phyloP scores from a whole-genome alignment of 1,139 yeast species.

The Debaryomycetaceae sp. region DNA sequence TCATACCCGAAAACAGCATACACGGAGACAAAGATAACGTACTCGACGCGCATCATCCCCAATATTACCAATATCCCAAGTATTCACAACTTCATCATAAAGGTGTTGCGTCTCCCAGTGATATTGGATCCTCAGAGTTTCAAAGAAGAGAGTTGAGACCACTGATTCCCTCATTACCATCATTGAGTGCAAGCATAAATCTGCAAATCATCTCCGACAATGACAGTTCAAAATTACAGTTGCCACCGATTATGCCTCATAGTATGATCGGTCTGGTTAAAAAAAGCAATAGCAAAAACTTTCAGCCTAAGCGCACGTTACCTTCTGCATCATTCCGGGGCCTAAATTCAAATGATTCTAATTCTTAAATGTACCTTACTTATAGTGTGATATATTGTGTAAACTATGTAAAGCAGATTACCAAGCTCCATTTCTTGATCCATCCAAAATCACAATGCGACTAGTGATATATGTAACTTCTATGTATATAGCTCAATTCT shows the following conservation, averaged over 20 bases:
- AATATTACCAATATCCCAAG: conserved; percentile 23
- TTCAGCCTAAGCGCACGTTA: not conserved
- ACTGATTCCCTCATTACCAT: conserved; percentile 8
- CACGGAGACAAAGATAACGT: conserved; percentile 10
- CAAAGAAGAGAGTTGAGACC: not conserved
- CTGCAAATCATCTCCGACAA: conserved; percentile 1
- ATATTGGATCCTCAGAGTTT: not conserved
- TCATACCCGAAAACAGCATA: conserved; percentile 13
- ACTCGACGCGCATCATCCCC: conserved; percentile 8
- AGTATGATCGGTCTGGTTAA: not conserved
- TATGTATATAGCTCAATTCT: not conserved
- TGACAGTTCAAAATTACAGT: conserved; percentile 7
- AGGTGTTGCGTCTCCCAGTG: not conserved
- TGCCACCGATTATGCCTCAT: conserved; percentile 13
- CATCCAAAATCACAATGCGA: too few relatives aligned
- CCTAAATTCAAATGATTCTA: not conserved
- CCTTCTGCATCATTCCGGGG: not conserved
- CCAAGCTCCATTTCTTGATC: too few relatives aligned
- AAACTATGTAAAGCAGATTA: too few relatives aligned
- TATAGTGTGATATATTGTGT: too few relatives aligned
- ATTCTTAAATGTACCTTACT: not conserved
- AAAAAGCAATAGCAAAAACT: not conserved
- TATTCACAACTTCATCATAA: conserved; percentile 17
- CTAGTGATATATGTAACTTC: too few relatives aligned
- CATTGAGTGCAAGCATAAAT: conserved; percentile 14